phyloP scores from a whole-genome alignment of 371 early-diverging fungal genomes.

The Parasitella parasitica region DNA sequence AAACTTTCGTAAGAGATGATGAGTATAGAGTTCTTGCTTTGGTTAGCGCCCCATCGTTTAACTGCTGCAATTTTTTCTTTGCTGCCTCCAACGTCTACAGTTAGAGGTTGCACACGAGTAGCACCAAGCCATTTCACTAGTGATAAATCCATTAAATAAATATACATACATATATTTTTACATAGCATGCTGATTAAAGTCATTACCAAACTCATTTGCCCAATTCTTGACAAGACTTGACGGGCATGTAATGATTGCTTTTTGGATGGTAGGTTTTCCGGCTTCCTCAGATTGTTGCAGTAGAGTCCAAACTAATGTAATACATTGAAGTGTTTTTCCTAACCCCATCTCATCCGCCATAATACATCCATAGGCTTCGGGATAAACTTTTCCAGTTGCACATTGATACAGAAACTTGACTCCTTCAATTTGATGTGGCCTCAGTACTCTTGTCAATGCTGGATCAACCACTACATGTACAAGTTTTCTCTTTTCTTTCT shows the following conservation, averaged over 20 bases:
- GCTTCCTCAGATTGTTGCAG: conserved; percentile 85
- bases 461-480: conserved; percentile 83
- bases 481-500: conserved; percentile 52
- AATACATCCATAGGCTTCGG: conserved; percentile 76
- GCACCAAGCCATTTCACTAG: conserved; percentile 90
- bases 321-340: conserved; percentile 94
- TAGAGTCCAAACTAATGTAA: conserved; percentile 93
- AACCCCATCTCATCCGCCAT: conserved; percentile 99
- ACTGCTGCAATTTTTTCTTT: conserved; percentile 85
- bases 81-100: conserved; percentile 81
- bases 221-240: conserved; percentile 84
- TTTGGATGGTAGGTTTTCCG: conserved; percentile 90
- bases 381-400: conserved; percentile 74
- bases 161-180: conserved; percentile 1
- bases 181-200: too few relatives aligned
- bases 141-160: background rate
- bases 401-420: conserved; percentile 89
- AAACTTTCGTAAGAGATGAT: conserved; percentile 96
- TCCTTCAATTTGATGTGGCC: conserved; percentile 97
- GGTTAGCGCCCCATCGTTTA: conserved; percentile 76
- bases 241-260: conserved; percentile 85
- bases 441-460: conserved; percentile 73
- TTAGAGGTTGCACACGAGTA: conserved; percentile 74
- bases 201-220: conserved; percentile 77
- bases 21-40: conserved; percentile 86